Base-by-base conservation (phyloP, 495 filamentous ascomycete species). In the Xylaria intraflava region DNA sequence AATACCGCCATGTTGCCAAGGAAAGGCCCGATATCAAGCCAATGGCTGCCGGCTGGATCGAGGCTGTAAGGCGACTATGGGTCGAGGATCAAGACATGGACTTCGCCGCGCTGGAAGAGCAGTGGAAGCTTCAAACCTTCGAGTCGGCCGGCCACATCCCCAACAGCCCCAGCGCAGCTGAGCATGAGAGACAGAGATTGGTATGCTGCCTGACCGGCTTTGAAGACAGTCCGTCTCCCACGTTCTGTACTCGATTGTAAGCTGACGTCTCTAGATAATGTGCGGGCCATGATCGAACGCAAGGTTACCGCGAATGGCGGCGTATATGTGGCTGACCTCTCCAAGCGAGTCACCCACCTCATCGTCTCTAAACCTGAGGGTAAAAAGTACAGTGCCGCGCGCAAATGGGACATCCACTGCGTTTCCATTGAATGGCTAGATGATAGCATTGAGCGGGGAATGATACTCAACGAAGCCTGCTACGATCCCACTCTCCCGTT, bases 1-100 rank as follows among this genome's bases (percentile, higher is more conserved):
- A 98, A 67, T 98, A 98, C 74, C 86, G 84, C 62, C 96, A 93
- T 70, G 92, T 96, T 62, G 93, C 93, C 20, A 89, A 83, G 56
- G 87, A 91, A 65, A 79, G 93, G 26, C 78, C 83, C 30, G 93
- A 98, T 65, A 83, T 98, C 59, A 81, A 79, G 50, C 87, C 89
- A 44, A 79, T 98, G 68, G 77, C 76, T 38, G 81, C 85, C 26
- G 79, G 80, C 63, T 98, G 89, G 89, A 77, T 98, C 46, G 82
- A 91, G 43, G 89, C 89, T 23, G 83, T 96, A 17, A 81, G 90
- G 11, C 70, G 83, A 46, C 75, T 81, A 35, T 98, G 93, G 94
- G 83, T 91, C 49, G 69, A 84, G 48, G 94, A 87, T 35, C 82
- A 78, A 48, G 88, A 91, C 24, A 86, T 89, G 12, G 83, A 96